A percentile compares a stretch with the other conserved stretches of the same genome.
phyloP scores from a whole-genome alignment of 1,284 basidiomycete genomes.

The Ustilago cynodontis region DNA sequence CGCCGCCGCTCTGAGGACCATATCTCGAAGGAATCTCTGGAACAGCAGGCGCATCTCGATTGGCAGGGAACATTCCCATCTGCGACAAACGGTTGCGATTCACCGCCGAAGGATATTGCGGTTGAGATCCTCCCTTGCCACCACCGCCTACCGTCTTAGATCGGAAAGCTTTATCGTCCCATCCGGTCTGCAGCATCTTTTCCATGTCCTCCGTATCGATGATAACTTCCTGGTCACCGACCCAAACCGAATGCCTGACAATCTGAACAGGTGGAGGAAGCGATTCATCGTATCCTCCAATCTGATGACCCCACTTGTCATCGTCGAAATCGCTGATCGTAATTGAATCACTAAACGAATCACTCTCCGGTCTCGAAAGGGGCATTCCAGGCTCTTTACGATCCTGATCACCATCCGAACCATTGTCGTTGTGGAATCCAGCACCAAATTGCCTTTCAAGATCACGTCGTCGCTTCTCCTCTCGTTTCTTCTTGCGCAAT shows the following conservation, averaged over 20 bases:
- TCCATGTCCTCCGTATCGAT: slow-evolving; percentile 62
- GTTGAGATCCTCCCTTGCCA: slow-evolving; percentile 19
- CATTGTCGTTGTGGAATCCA: slow-evolving; percentile 77
- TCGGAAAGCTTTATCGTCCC: slow-evolving; percentile 56
- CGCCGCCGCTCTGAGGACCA: slow-evolving; percentile 2
- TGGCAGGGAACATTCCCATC: slow-evolving; percentile 43
- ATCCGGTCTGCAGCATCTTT: slow-evolving; percentile 62
- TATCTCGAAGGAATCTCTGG: slow-evolving; percentile 52
- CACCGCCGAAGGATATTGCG: slow-evolving; percentile 41
- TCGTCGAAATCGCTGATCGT: slow-evolving; percentile 76
- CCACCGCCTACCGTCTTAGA: slow-evolving; percentile 17
- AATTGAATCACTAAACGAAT: slow-evolving; percentile 47
- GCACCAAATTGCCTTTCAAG: slow-evolving; percentile 72
- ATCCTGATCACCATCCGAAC: slow-evolving; percentile 63
- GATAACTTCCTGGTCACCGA: slow-evolving; percentile 56
- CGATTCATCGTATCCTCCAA: slow-evolving; percentile 69
- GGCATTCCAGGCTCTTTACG: slow-evolving; percentile 46
- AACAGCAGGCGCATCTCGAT: slow-evolving; percentile 39
- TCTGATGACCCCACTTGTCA: slow-evolving; percentile 84
- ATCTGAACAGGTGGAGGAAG: slow-evolving; percentile 61
- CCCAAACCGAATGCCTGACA: slow-evolving; percentile 60
- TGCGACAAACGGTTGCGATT: slow-evolving; percentile 37
- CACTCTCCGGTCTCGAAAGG: slow-evolving; percentile 36
- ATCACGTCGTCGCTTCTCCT: slow-evolving; percentile 78
- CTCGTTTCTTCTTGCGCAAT: slow-evolving; percentile 87